Conservation (phyloP, 148 eudicot species). For the Fagopyrum tataricum region DNA sequence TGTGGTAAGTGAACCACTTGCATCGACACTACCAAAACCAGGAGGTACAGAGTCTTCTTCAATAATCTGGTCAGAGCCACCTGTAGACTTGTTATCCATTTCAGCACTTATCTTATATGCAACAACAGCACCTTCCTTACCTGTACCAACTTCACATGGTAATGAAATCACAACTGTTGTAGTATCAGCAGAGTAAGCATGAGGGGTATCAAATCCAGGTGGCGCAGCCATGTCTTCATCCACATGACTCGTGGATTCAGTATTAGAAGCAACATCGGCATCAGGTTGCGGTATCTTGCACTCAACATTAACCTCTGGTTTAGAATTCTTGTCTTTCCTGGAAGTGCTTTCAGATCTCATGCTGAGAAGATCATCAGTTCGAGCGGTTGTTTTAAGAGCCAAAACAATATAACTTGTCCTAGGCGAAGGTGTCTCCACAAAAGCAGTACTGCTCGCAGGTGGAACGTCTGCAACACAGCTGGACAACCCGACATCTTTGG, state of each 20-base stretch:
- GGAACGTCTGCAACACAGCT: constrained; percentile 22
- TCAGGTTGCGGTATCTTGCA: not conserved
- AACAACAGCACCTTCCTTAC: not conserved
- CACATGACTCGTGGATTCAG: constrained; percentile 19
- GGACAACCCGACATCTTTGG: constrained; percentile 7
- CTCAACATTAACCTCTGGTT: constrained; percentile 2
- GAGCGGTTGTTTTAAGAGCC: constrained; percentile 29
- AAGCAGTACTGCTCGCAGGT: constrained; percentile 20
- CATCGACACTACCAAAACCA: constrained; percentile 3
- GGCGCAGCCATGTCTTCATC: constrained; percentile 33
- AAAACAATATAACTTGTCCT: constrained; percentile 33
- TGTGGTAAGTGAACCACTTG: not conserved
- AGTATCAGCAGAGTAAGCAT: constrained; percentile 21
- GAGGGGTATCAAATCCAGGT: constrained; percentile 41
- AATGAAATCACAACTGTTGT: constrained; percentile 12
- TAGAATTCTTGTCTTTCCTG: constrained; percentile 14
- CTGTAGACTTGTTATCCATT: not conserved
- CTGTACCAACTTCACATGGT: constrained; percentile 11
- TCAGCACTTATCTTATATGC: not conserved
- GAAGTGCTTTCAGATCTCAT: not conserved
- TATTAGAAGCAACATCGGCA: constrained; percentile 8
- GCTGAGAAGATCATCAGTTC: constrained; percentile 9
- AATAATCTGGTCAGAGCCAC: not conserved
- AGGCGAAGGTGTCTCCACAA: constrained; percentile 12
- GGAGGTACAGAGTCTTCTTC: constrained; percentile 18